phyloP scores from a whole-genome alignment of 108 stramenopile genomes.

The Nitzschia sp. region DNA sequence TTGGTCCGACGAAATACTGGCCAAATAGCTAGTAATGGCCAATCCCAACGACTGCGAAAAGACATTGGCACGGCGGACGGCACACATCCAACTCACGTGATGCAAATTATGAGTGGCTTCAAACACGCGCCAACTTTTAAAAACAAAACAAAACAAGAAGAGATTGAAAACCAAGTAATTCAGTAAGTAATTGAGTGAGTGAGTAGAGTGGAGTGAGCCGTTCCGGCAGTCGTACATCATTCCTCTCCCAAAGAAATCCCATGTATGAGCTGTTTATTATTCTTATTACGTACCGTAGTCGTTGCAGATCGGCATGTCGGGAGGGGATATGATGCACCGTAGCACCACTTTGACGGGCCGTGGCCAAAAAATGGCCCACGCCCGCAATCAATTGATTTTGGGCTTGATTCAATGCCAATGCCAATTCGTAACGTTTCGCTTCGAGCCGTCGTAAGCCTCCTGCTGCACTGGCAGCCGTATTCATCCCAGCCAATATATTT shows the following conservation, averaged over 20 bases:
- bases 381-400: conserved; percentile 51
- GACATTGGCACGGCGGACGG: conserved; percentile 74
- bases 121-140: conserved; percentile 46
- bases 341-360: conserved; percentile 41
- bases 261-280: too few species aligned
- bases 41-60: conserved; percentile 86
- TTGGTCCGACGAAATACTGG: conserved; percentile 56
- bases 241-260: too few species aligned
- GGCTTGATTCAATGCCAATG: conserved; percentile 41
- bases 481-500: conserved; percentile 46
- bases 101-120: conserved; percentile 70
- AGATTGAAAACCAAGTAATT: not conserved
- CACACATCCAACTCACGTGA: conserved; percentile 78
- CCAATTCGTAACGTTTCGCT: conserved; percentile 50
- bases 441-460: conserved; percentile 86
- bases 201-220: too few species aligned
- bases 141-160: not conserved
- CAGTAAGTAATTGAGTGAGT: too few species aligned
- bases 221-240: too few species aligned
- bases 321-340: conserved; percentile 66
- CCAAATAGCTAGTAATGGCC: conserved; percentile 73
- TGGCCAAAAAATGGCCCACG: conserved; percentile 58
- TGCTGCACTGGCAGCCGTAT: conserved; percentile 20
- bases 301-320: conserved; percentile 45
- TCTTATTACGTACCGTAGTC: conserved; percentile 23